Evolutionary conservation across 2,329 filamentous ascomycete species (phyloP).

Genomic region (Monosporascus sp.): DNA sequence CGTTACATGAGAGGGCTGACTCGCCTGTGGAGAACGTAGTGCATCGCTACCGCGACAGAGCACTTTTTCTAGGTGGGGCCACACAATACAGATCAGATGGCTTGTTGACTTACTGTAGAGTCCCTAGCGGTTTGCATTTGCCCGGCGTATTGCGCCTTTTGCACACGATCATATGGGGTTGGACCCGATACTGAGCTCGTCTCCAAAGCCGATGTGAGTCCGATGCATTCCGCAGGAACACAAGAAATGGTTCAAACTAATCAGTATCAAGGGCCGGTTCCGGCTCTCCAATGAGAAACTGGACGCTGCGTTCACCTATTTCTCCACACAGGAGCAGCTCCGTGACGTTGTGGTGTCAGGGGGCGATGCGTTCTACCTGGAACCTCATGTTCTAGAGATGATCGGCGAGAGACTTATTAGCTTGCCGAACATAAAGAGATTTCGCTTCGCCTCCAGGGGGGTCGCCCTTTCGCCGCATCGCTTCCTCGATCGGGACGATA

Average conservation of each 20-base stretch:
- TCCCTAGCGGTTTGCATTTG: slow-evolving; percentile 51
- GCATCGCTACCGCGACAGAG: slow-evolving; percentile 60
- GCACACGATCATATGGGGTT: slow-evolving; percentile 56
- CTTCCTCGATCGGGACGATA: slow-evolving; percentile 46
- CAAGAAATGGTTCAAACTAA: not conserved
- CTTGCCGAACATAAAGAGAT: slow-evolving; percentile 53
- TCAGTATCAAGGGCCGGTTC: slow-evolving; percentile 25
- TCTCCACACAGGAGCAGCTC: slow-evolving; percentile 43
- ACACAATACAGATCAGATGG: not conserved
- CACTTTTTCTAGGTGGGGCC: slow-evolving; percentile 53
- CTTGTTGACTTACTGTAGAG: slow-evolving; percentile 11
- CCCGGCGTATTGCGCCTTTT: slow-evolving; percentile 58
- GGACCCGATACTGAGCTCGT: slow-evolving; percentile 50
- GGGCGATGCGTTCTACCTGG: slow-evolving; percentile 55
- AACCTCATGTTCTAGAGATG: slow-evolving; percentile 43
- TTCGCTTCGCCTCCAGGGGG: slow-evolving; percentile 59
- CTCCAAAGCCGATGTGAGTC: slow-evolving; percentile 22
- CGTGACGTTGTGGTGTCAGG: slow-evolving; percentile 59
- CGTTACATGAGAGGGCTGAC: slow-evolving; percentile 52
- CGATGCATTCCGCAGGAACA: not conserved
- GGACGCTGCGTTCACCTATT: slow-evolving; percentile 53
- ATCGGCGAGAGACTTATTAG: slow-evolving; percentile 52
- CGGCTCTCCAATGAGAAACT: slow-evolving; percentile 40
- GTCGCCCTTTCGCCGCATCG: slow-evolving; percentile 54
- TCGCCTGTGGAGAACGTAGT: slow-evolving; percentile 53